Evolutionary conservation across 2,329 filamentous ascomycete genomes (phyloP).

Genomic region (Sphaerulina musiva): DNA sequence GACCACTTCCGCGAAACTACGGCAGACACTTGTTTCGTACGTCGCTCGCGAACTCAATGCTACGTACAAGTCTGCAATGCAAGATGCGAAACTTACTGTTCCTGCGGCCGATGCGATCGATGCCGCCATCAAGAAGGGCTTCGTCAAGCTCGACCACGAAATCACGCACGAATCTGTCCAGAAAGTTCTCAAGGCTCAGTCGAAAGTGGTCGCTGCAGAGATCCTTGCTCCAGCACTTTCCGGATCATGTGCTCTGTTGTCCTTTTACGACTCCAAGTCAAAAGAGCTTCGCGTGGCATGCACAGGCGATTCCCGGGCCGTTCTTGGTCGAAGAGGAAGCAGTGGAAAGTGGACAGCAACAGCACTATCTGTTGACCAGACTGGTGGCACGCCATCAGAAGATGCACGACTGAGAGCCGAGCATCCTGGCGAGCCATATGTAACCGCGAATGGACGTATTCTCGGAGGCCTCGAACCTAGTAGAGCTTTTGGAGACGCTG

Average conservation of each 20-base stretch:
- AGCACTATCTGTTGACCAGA: constrained; percentile 86
- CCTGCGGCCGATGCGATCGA: constrained; percentile 79
- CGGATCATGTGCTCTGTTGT: constrained; percentile 92
- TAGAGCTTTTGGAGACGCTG: constrained; percentile 89
- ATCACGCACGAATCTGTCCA: constrained; percentile 91
- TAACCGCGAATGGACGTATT: constrained; percentile 82
- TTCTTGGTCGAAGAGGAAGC: constrained; percentile 69
- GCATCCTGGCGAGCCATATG: constrained; percentile 83
- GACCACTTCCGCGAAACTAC: constrained; percentile 94
- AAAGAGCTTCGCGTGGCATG: constrained; percentile 89
- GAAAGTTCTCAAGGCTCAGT: constrained; percentile 81
- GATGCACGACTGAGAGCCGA: constrained; percentile 73
- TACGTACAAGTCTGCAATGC: constrained; percentile 72
- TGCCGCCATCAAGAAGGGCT: constrained; percentile 84
- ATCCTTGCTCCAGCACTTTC: constrained; percentile 86
- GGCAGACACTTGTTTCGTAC: constrained; percentile 84
- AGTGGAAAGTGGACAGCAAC: constrained; percentile 91
- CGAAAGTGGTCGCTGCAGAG: constrained; percentile 85
- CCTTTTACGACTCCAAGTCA: constrained; percentile 86
- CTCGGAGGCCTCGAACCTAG: constrained; percentile 87
- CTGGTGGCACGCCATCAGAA: constrained; percentile 80
- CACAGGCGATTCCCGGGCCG: constrained; percentile 91
- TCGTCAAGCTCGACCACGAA: constrained; percentile 81
- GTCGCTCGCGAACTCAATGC: constrained; percentile 88
- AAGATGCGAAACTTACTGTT: constrained; percentile 50